Conservation (phyloP, 1,284 basidiomycete genomes). For the Microbotryum lychnidis-dioicae region DNA sequence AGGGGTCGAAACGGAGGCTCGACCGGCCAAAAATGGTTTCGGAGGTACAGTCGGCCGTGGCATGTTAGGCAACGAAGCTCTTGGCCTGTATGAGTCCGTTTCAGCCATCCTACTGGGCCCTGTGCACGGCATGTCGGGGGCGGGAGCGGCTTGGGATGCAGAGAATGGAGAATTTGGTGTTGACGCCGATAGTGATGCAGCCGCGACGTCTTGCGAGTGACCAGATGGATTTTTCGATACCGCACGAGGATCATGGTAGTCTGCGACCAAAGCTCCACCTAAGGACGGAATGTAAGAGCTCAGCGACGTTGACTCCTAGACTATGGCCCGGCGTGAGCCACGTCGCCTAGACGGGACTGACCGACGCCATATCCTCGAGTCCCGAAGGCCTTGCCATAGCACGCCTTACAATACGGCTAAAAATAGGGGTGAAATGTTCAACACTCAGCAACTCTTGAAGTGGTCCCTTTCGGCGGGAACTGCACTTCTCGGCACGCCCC, state of each 20-base stretch:
- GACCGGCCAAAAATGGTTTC: not conserved
- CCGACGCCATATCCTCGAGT: conserved; percentile 24
- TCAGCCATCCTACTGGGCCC: not conserved
- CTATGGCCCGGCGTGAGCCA: not conserved
- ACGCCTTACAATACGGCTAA: conserved; percentile 25
- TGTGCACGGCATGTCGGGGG: not conserved
- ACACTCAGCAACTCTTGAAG: no score
- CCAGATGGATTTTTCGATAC: conserved; percentile 7
- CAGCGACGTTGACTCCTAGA: not conserved
- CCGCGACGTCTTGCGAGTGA: not conserved
- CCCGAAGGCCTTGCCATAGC: conserved; percentile 16
- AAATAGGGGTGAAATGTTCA: not conserved
- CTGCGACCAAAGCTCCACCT: not conserved
- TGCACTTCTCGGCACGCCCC: not conserved
- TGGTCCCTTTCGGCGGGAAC: not conserved
- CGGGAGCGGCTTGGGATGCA: not conserved
- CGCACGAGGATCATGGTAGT: conserved; percentile 13
- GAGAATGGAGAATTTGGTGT: not conserved
- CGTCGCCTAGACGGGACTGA: not conserved
- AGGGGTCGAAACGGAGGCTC: not conserved
- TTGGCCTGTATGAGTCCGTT: not conserved
- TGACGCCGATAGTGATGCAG: not conserved
- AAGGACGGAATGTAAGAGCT: not conserved
- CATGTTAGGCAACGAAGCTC: not conserved
- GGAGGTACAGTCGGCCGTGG: not conserved